Base-by-base conservation (phyloP, 2,329 filamentous ascomycete species). In the Seiridium cupressi region DNA sequence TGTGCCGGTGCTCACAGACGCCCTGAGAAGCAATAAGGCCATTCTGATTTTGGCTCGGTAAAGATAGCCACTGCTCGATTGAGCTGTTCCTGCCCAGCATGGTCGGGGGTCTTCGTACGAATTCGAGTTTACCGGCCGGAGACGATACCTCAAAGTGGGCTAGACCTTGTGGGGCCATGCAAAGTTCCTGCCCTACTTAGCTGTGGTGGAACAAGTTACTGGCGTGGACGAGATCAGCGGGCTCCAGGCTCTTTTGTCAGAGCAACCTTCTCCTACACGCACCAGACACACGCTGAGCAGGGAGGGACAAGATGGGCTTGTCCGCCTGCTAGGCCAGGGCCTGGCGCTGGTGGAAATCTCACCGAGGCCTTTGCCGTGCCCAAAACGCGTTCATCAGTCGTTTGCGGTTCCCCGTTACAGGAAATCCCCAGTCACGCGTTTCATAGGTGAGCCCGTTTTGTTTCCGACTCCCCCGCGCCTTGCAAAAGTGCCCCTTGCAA, bases 41-140 rank as follows among this genome's bases (percentile, higher is more conserved):
- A 46, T 57, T 51, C 59, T 60, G n/a, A 40, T 57, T 60, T 51
- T 54, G 59, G 59, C 13, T 48, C 55, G 59, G 55, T 48, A 51
- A 57, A 47, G 67, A 58, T 54, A 62, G 60, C 62, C 62, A 53
- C 70, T 74, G 66, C 72, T 73, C 70, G 70, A 76, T 76, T 68
- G 68, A 73, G 73, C 68, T 70, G 69, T 60, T 63, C 66, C 64
- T 65, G 66, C 63, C 67, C 63, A 65, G 70, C 68, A 72, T 70
- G 69, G 69, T 64, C 67, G 66, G 65, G 67, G 73, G 74, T 74
- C 71, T 67, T 71, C 66, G 65, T 72, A 69, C 67, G 62, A 73
- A 73, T 72, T 70, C 34, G 73, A 70, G 69, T 62, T 68, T 74
- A 64, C 67, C 69, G 67, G 66, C 69, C 75, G 75, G 75, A 67